Percentiles rank a stretch among this genome's conserved stretches.
phyloP scores from a whole-genome alignment of 768 basidiomycete species.

The Trametes cubensis region DNA sequence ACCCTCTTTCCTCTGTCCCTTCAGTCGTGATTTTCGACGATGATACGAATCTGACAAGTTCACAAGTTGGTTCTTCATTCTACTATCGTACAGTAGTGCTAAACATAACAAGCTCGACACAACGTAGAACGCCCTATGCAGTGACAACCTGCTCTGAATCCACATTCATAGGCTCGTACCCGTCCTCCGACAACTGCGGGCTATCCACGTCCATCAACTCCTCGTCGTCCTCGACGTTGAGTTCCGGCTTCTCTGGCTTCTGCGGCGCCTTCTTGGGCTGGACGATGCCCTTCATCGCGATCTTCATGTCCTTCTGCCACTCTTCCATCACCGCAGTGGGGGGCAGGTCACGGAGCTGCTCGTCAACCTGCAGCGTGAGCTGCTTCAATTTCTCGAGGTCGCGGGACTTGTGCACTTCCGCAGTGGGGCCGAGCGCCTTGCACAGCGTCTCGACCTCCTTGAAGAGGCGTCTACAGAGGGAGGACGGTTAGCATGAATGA shows the following conservation, averaged over 20 bases:
- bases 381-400: slow-evolving; percentile 19
- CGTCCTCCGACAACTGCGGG: not conserved
- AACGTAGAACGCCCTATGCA: too few species aligned
- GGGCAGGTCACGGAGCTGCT: slow-evolving; percentile 18
- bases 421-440: slow-evolving; percentile 21
- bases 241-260: slow-evolving; percentile 12
- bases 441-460: slow-evolving; percentile 20
- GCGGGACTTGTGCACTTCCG: slow-evolving; percentile 24
- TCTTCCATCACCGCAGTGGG: not conserved
- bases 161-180: not conserved
- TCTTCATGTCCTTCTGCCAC: slow-evolving; percentile 23
- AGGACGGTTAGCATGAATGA: not conserved
- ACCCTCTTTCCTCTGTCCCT: too few species aligned
- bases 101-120: not conserved
- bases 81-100: not conserved
- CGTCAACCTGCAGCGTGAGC: slow-evolving; percentile 19
- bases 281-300: slow-evolving; percentile 28
- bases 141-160: not conserved
- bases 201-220: too few species aligned
- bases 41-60: too few species aligned
- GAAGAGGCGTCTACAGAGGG: slow-evolving; percentile 2
- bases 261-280: slow-evolving; percentile 19
- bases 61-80: too few species aligned
- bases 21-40: too few species aligned
- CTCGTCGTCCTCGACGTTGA: slow-evolving; percentile 7